Percentiles rank a stretch among this genome's conserved stretches.
Evolutionary conservation across 371 early-diverging fungal species (phyloP).

Genomic region (Mycotypha africana): DNA sequence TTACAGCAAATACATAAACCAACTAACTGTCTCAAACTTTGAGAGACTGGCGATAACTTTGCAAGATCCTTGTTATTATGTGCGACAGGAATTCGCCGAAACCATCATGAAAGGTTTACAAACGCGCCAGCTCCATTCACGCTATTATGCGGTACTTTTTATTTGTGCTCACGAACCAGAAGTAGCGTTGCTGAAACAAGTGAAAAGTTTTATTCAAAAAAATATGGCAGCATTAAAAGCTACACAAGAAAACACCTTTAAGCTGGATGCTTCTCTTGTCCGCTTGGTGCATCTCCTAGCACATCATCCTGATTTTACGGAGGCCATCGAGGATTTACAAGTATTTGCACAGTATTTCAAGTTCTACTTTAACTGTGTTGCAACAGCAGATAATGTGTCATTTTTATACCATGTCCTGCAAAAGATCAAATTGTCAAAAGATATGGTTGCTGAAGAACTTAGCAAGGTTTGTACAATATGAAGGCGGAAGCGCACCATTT

Average conservation of each 20-base stretch:
- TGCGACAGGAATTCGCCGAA: slow-evolving; percentile 70
- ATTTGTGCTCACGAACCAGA: slow-evolving; percentile 89
- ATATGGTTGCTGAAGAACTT: slow-evolving; percentile 38
- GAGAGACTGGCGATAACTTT: slow-evolving; percentile 53
- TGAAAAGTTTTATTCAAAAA: slow-evolving; percentile 31
- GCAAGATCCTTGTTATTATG: slow-evolving; percentile 78
- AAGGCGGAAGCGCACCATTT: too few relatives aligned
- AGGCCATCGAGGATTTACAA: slow-evolving; percentile 50
- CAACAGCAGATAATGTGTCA: slow-evolving; percentile 77
- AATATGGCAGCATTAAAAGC: slow-evolving; percentile 10
- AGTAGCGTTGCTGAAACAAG: slow-evolving; percentile 42
- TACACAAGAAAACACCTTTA: slow-evolving; percentile 8
- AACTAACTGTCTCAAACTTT: slow-evolving; percentile 51
- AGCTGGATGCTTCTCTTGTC: slow-evolving; percentile 63
- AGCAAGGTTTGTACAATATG: slow-evolving; percentile 49
- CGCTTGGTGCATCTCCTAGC: slow-evolving; percentile 78
- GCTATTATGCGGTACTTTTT: slow-evolving; percentile 68
- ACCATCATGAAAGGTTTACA: slow-evolving; percentile 69
- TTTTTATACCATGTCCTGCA: slow-evolving; percentile 72
- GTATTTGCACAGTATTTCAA: slow-evolving; percentile 62
- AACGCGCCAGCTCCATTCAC: slow-evolving; percentile 51
- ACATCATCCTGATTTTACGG: slow-evolving; percentile 86
- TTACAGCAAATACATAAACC: slow-evolving; percentile 39
- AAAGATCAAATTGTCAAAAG: slow-evolving; percentile 75
- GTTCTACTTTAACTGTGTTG: slow-evolving; percentile 77